These are phyloP conservation scores for Boletus tylopilopsis DNA, from an alignment of 768 basidiomycete species.

Conservation along the genomic window DNA sequence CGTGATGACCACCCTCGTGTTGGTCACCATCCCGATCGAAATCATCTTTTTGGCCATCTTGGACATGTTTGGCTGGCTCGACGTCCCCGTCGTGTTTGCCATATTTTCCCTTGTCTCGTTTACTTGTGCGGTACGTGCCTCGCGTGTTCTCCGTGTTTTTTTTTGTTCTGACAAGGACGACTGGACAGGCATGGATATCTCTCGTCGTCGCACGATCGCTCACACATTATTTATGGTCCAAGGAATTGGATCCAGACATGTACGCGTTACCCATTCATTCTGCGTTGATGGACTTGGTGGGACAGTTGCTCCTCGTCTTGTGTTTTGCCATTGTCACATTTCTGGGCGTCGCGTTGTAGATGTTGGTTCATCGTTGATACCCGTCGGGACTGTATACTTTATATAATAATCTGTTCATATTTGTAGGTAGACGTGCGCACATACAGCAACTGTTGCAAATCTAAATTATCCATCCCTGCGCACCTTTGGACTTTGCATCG, in stretches of 20 bases:
- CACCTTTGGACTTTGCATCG: slow-evolving; percentile 36
- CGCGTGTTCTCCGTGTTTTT: not conserved
- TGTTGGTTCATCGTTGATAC: not conserved
- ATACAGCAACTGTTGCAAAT: not conserved
- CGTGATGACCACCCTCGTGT: slow-evolving; percentile 65
- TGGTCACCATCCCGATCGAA: slow-evolving; percentile 79
- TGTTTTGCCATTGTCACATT: slow-evolving; percentile 66
- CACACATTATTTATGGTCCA: slow-evolving; percentile 77
- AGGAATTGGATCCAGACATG: slow-evolving; percentile 80
- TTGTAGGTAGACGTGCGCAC: not conserved
- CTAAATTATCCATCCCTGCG: too few species aligned
- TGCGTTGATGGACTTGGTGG: slow-evolving; percentile 81
- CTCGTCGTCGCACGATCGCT: slow-evolving; percentile 61
- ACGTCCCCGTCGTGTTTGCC: slow-evolving; percentile 66
- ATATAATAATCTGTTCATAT: too few species aligned
- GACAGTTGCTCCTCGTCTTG: slow-evolving; percentile 73
- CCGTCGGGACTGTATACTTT: not conserved
- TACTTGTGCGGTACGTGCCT: slow-evolving; percentile 65
- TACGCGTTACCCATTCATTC: slow-evolving; percentile 94
- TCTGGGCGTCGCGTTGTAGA: slow-evolving; percentile 29
- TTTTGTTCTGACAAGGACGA: not conserved
- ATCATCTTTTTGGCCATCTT: slow-evolving; percentile 69
- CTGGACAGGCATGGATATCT: slow-evolving; percentile 63
- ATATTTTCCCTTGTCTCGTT: slow-evolving; percentile 66
- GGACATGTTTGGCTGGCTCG: slow-evolving; percentile 70